phyloP scores from a whole-genome alignment of 2,329 filamentous ascomycete species.

The Fusarium keratoplasticum region DNA sequence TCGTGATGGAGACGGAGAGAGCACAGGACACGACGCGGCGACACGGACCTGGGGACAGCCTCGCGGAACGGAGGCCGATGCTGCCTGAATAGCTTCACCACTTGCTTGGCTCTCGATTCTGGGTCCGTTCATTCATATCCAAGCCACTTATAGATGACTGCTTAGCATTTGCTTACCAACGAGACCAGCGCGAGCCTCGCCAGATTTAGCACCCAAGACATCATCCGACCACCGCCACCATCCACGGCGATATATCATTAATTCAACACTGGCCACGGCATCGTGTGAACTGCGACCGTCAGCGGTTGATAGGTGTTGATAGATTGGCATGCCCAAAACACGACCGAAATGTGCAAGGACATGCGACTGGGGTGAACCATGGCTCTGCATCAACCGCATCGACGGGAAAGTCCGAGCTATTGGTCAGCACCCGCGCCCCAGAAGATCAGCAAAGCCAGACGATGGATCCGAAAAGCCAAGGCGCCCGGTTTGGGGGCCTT shows the following conservation, averaged over 20 bases:
- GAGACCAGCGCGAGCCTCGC: not conserved
- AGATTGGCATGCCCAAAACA: constrained; percentile 8
- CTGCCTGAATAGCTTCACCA: constrained; percentile 2
- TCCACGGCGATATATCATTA: not conserved
- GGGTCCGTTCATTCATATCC: constrained; percentile 13
- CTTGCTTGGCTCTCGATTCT: constrained; percentile 5
- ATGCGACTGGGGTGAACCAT: constrained; percentile 14
- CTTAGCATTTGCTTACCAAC: constrained; percentile 6
- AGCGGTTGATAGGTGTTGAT: not conserved
- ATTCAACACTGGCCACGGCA: not conserved
- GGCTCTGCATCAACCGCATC: constrained; percentile 34
- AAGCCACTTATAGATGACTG: not conserved
- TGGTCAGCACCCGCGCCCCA: constrained; percentile 21
- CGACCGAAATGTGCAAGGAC: constrained; percentile 4
- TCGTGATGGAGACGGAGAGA: not conserved
- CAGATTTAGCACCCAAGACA: constrained; percentile 10
- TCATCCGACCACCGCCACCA: constrained; percentile 13
- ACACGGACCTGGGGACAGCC: constrained; percentile 21
- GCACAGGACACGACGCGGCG: constrained; percentile 1
- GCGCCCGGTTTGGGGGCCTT: constrained; percentile 25
- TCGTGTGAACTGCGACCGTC: not conserved
- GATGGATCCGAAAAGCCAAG: constrained; percentile 27
- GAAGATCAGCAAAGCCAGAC: constrained; percentile 28
- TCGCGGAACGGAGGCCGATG: constrained; percentile 2
- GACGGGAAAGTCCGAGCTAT: constrained; percentile 35